Evolutionary conservation across 768 basidiomycete genomes (phyloP).

Genomic region (Leccinum disarticulatum): DNA sequence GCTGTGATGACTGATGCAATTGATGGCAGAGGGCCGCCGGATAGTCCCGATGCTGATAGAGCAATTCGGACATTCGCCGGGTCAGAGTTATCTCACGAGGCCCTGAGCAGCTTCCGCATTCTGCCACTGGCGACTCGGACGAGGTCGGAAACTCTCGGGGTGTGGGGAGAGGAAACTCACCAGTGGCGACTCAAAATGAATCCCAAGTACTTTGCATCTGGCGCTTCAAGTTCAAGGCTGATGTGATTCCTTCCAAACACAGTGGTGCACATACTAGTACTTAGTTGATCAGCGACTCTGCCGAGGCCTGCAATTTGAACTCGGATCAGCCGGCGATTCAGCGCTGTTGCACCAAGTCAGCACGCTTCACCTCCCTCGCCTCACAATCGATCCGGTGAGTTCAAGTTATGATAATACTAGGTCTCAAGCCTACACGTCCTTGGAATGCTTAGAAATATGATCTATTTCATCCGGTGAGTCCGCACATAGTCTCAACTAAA

Average conservation of each 20-base stretch:
- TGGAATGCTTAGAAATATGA: background rate
- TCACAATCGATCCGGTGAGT: background rate
- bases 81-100: no score
- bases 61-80: background rate
- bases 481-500: slow-evolving; percentile 4
- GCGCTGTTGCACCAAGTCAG: background rate
- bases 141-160: slow-evolving; percentile 14
- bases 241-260: no score
- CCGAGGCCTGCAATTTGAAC: no score
- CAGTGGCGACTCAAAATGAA: no score
- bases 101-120: background rate
- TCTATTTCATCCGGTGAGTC: background rate
- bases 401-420: background rate
- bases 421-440: background rate
- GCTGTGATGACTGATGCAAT: slow-evolving; percentile 1
- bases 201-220: no score
- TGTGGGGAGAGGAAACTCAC: background rate
- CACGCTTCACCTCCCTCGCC: background rate
- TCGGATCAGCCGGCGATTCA: no score
- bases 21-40: background rate
- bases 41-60: background rate
- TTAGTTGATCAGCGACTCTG: no score
- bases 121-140: background rate
- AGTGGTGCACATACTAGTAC: no score
- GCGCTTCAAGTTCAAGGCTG: no score